Percentiles rank a stretch among this genome's conserved stretches.
Conservation (phyloP, 2,329 filamentous ascomycete species). For the Exophiala viscosa region DNA sequence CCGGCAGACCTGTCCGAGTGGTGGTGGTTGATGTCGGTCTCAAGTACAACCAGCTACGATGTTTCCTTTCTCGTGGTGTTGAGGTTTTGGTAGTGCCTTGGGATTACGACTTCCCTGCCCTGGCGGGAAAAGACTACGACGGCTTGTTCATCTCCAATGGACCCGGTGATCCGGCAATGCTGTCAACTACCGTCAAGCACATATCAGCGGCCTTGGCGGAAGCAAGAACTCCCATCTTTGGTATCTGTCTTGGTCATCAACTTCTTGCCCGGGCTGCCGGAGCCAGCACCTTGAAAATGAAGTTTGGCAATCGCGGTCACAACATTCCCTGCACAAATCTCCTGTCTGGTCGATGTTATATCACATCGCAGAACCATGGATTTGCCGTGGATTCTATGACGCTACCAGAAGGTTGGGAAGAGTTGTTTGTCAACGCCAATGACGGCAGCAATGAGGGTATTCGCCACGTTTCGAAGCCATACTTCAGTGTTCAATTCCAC, state of each 20-base stretch:
- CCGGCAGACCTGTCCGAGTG: slow-evolving; percentile 79
- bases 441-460: slow-evolving; percentile 98
- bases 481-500: slow-evolving; percentile 99
- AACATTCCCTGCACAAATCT: slow-evolving; percentile 98
- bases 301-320: slow-evolving; percentile 97
- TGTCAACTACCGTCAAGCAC: slow-evolving; percentile 75
- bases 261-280: slow-evolving; percentile 84
- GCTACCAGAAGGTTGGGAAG: slow-evolving; percentile 76
- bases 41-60: slow-evolving; percentile 97
- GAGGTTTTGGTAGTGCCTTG: slow-evolving; percentile 94
- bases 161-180: slow-evolving; percentile 86
- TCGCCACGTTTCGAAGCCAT: slow-evolving; percentile 76
- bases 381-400: slow-evolving; percentile 82
- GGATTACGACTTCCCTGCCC: slow-evolving; percentile 82
- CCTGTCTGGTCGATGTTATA: slow-evolving; percentile 94
- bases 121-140: slow-evolving; percentile 81
- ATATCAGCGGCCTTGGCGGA: slow-evolving; percentile 72
- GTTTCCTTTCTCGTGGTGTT: slow-evolving; percentile 83
- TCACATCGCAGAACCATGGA: slow-evolving; percentile 98
- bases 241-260: slow-evolving; percentile 95
- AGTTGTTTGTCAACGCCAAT: slow-evolving; percentile 97
- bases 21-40: slow-evolving; percentile 94
- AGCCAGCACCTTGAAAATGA: slow-evolving; percentile 88
- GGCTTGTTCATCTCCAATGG: slow-evolving; percentile 98
- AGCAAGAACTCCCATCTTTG: slow-evolving; percentile 82